Conservation (phyloP, 768 basidiomycete species). For the Podaxis rugospora region DNA sequence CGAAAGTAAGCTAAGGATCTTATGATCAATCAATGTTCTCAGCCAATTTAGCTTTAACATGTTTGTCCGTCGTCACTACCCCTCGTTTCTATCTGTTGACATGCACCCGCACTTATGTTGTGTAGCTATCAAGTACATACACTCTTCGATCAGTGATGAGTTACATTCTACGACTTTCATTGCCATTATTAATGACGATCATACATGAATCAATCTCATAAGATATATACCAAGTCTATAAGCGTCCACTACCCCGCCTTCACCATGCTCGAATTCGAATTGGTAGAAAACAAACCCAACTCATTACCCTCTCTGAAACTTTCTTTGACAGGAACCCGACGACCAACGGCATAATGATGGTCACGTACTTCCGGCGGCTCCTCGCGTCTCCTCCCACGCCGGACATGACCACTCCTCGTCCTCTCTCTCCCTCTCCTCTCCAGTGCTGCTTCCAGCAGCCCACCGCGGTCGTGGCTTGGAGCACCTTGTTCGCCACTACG, state of each 20-base stretch:
- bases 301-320: background rate
- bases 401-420: slow-evolving; percentile 11
- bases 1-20: no score
- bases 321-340: background rate
- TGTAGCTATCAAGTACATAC: no score
- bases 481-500: background rate
- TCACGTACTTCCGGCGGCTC: background rate
- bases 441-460: slow-evolving; percentile 16
- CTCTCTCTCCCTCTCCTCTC: slow-evolving; percentile 26
- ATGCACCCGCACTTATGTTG: no score
- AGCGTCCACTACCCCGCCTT: background rate
- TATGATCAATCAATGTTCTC: no score
- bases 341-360: background rate
- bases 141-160: no score
- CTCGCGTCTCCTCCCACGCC: slow-evolving; percentile 1
- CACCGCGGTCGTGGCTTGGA: slow-evolving; percentile 7
- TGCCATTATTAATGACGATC: background rate
- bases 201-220: background rate
- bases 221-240: background rate
- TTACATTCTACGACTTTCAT: no score
- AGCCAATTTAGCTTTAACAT: no score
- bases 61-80: no score
- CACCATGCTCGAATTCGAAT: background rate
- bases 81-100: no score
- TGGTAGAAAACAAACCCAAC: background rate